Evolutionary conservation across 257 asterid genomes (phyloP), one percentile per base, ranked within the genome.

Genomic region (Lycium barbarum): DNA sequence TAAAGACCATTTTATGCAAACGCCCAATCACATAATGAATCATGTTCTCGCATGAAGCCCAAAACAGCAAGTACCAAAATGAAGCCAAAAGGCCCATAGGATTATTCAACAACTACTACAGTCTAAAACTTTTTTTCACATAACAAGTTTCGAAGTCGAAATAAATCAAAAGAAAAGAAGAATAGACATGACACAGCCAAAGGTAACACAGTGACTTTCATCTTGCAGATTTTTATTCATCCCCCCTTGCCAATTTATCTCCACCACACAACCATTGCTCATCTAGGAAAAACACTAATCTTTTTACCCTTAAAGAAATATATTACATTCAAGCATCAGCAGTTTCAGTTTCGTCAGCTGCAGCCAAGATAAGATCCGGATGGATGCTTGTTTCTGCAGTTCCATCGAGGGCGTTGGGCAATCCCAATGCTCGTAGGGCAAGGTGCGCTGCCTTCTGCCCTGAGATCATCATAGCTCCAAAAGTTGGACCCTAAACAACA

Each of bases 381-480:
- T 80, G 89, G 57, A 73, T 43, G 83, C 62, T 59, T 54, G 82
- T 79, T 2, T 43, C 85, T 66, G 51, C 63, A 6, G 81, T 84
- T 36, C 90, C 89, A 10, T 87, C 91, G 57, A 89, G 72, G 1
- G 88, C 89, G 74, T 90, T 90, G 1, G 89, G 87, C 61, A 45
- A 45, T 22, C 89, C 92, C 33, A 88, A 43, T 0, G 88, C 15
- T 38, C 68, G 70, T 86, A 90, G 82, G 1, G 91, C 92, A 38
- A 90, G 73, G 63, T 90, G 92, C 0, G 92, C 92, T 10, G 92
- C 92, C 84, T 90, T 90, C 82, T 88, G 90, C 4, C 92, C 91
- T 36, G 92, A 88, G n/a, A 90, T 83, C 92, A 90, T 90, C 92
- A 90, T 88, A 2, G 92, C 91, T 70, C 92, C 92, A 70, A 88